Conservation (phyloP, 371 early-diverging fungal species). For the Blastocladiella emersonii region DNA sequence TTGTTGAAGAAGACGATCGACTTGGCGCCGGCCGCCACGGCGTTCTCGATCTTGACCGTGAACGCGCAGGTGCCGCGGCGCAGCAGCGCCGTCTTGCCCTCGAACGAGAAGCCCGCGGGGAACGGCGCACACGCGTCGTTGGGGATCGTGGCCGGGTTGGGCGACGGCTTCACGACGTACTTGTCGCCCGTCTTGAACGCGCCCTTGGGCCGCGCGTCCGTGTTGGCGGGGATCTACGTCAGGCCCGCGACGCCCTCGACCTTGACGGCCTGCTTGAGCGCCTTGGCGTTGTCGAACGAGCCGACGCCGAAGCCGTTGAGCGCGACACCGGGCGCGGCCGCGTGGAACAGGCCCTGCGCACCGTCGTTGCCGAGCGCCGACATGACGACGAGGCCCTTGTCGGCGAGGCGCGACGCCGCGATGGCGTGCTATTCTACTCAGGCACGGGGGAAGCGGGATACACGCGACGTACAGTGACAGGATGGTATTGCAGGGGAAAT, state of each 20-base stretch:
- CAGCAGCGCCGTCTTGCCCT: conserved; percentile 31
- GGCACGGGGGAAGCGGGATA: too few species aligned
- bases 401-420: conserved; percentile 31
- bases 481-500: too few species aligned
- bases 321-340: conserved; percentile 48
- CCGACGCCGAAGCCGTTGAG: conserved; percentile 46
- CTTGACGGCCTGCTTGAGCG: too few species aligned
- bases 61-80: conserved; percentile 44
- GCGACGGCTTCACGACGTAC: background rate
- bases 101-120: conserved; percentile 5
- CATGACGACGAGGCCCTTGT: conserved; percentile 33
- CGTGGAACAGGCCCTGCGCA: conserved; percentile 40
- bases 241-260: too few species aligned
- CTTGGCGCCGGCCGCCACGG: conserved; percentile 26
- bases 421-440: too few species aligned
- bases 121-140: conserved; percentile 35
- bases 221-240: too few species aligned
- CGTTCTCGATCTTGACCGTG: conserved; percentile 32
- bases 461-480: too few species aligned
- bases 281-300: conserved; percentile 43
- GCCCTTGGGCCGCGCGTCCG: too few species aligned
- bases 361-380: conserved; percentile 63
- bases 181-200: too few species aligned
- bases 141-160: conserved; percentile 9
- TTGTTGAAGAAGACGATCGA: conserved; percentile 24